These are phyloP conservation scores for Gymnopilus junonius DNA, from an alignment of 768 basidiomycete species.

Conservation along the genomic window DNA sequence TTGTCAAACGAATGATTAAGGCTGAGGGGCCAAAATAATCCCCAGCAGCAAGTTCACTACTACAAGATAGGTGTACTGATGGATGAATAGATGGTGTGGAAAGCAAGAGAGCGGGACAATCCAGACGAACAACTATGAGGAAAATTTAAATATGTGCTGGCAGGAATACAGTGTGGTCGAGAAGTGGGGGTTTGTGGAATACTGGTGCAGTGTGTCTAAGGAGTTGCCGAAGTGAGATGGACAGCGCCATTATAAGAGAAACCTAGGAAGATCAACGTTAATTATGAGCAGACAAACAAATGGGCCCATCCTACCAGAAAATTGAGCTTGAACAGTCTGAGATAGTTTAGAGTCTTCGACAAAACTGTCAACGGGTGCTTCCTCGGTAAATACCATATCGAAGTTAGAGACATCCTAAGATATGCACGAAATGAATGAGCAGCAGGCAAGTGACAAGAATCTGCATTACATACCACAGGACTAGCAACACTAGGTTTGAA, in stretches of 20 bases:
- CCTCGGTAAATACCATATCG: slow-evolving; percentile 96
- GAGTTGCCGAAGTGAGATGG: slow-evolving; percentile 52
- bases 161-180: slow-evolving; percentile 10
- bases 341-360: slow-evolving; percentile 94
- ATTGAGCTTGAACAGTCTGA: slow-evolving; percentile 94
- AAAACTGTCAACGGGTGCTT: slow-evolving; percentile 91
- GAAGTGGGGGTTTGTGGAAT: background rate
- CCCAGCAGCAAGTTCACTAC: slow-evolving; percentile 10
- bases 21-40: background rate
- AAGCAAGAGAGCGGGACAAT: slow-evolving; percentile 14
- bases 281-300: background rate
- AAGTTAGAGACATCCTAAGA: slow-evolving; percentile 89
- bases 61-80: slow-evolving; percentile 8
- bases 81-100: background rate
- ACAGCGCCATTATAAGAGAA: slow-evolving; percentile 81
- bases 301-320: slow-evolving; percentile 61
- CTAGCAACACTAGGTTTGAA: slow-evolving; percentile 96
- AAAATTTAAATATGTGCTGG: slow-evolving; percentile 5
- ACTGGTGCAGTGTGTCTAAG: slow-evolving; percentile 15
- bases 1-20: slow-evolving; percentile 5
- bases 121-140: slow-evolving; percentile 5
- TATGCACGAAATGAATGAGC: background rate
- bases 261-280: slow-evolving; percentile 41
- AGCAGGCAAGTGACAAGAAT: background rate
- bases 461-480: no score